phyloP scores from a whole-genome alignment of 148 eudicot genomes.

The Simmondsia chinensis region DNA sequence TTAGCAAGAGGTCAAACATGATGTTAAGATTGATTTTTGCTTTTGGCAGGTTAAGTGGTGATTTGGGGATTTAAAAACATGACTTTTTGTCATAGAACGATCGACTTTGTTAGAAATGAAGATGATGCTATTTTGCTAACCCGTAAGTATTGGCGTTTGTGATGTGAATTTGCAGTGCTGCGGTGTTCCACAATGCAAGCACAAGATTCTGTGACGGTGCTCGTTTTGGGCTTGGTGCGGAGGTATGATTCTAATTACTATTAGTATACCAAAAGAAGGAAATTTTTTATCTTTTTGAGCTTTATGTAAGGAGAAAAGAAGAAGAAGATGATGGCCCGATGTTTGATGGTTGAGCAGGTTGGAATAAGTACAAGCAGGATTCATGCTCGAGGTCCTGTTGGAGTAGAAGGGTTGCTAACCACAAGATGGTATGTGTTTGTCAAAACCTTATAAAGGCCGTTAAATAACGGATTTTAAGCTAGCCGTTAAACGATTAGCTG shows the following conservation, averaged over 20 bases:
- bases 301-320: too few relatives aligned
- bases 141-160: background rate
- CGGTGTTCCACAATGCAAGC: constrained; percentile 96
- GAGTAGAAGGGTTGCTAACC: constrained; percentile 93
- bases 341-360: constrained; percentile 44
- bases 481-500: background rate
- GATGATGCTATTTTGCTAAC: background rate
- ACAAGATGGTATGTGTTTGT: constrained; percentile 63
- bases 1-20: too few relatives aligned
- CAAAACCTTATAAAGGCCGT: background rate
- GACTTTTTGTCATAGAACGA: too few relatives aligned
- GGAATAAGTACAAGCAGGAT: constrained; percentile 96
- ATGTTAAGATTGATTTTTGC: too few relatives aligned
- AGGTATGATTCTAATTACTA: constrained; percentile 32
- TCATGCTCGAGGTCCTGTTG: constrained; percentile 98
- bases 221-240: constrained; percentile 95
- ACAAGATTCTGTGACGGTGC: constrained; percentile 94
- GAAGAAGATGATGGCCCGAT: background rate
- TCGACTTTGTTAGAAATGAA: too few relatives aligned
- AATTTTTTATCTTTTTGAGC: too few relatives aligned
- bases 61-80: background rate
- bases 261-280: background rate
- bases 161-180: constrained; percentile 61
- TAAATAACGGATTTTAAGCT: too few relatives aligned
- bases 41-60: too few relatives aligned